phyloP scores from a whole-genome alignment of 2,329 filamentous ascomycete genomes.

The Diaporthe helianthi region DNA sequence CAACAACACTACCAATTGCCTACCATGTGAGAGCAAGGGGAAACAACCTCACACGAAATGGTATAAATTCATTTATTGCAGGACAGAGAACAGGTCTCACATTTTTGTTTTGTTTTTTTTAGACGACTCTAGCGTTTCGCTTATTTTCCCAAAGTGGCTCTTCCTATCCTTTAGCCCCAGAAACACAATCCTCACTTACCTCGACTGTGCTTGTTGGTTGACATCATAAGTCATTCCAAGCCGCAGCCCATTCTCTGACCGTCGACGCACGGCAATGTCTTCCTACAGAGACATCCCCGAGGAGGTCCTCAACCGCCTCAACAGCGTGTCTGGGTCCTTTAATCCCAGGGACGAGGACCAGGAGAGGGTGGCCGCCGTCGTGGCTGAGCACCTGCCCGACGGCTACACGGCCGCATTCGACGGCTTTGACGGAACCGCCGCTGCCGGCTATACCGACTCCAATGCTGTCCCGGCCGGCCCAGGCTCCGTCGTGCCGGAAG shows the following conservation, averaged over 20 bases:
- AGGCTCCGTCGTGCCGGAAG: neutral
- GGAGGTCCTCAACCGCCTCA: slow-evolving; percentile 31
- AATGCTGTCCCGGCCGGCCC: slow-evolving; percentile 24
- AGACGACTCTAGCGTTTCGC: slow-evolving; percentile 11
- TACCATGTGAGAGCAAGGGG: slow-evolving; percentile 15
- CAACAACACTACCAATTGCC: neutral
- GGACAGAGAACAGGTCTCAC: slow-evolving; percentile 3
- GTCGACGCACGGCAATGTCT: slow-evolving; percentile 14
- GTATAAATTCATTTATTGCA: neutral
- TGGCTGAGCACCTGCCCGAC: slow-evolving; percentile 44
- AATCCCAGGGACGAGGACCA: slow-evolving; percentile 32
- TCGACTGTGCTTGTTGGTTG: neutral
- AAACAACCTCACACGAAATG: neutral
- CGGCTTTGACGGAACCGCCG: neutral
- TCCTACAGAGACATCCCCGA: slow-evolving; percentile 28
- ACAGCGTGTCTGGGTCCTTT: slow-evolving; percentile 20
- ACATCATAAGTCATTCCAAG: slow-evolving; percentile 9
- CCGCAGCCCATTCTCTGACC: neutral
- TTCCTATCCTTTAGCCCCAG: slow-evolving; percentile 6
- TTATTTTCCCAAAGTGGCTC: neutral
- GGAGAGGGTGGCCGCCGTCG: slow-evolving; percentile 36
- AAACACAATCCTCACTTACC: neutral
- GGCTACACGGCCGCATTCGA: slow-evolving; percentile 46
- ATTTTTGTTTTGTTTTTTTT: neutral
- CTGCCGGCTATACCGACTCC: slow-evolving; percentile 1